Evolutionary conservation across 2,329 filamentous ascomycete species (phyloP).

Genomic region (Knoxdaviesia proteae): DNA sequence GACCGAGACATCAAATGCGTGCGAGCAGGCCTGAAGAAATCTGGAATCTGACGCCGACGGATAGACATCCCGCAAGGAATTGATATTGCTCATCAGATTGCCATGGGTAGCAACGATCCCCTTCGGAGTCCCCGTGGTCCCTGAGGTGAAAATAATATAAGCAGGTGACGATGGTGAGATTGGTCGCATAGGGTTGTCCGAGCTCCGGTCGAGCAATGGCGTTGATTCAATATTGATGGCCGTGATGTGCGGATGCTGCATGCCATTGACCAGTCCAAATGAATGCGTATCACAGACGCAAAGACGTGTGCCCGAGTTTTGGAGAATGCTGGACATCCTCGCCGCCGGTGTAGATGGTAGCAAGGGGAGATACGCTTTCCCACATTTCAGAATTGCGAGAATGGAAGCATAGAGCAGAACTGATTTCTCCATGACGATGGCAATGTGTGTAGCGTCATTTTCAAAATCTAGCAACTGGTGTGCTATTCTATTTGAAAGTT

Average conservation of each 20-base stretch:
- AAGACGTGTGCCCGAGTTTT: conserved; percentile 29
- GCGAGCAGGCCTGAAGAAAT: conserved; percentile 67
- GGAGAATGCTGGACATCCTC: conserved; percentile 39
- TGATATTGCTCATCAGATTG: conserved; percentile 60
- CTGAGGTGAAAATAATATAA: conserved; percentile 69
- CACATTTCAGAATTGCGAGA: conserved; percentile 52
- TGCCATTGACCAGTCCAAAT: conserved; percentile 3
- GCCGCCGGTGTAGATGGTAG: conserved; percentile 47
- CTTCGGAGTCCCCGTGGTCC: conserved; percentile 63
- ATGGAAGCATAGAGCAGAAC: conserved; percentile 51
- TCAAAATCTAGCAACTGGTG: conserved; percentile 25
- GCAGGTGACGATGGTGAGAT: conserved; percentile 20
- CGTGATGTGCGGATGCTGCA: not conserved
- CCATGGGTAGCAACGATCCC: conserved; percentile 58
- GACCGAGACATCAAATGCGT: conserved; percentile 72
- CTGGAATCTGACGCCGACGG: conserved; percentile 29
- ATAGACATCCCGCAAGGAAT: conserved; percentile 44
- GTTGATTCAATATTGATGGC: conserved; percentile 15
- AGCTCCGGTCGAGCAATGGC: too few relatives aligned
- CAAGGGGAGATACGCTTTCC: conserved; percentile 63
- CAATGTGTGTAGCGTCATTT: conserved; percentile 33
- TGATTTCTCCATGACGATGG: conserved; percentile 61
- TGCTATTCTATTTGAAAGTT: conserved; percentile 35
- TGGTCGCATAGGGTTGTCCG: too few relatives aligned
- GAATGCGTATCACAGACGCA: conserved; percentile 20